These are phyloP conservation scores for Coemansia sp. DNA, from an alignment of 192 early-diverging fungal species.

Conservation along the genomic window DNA sequence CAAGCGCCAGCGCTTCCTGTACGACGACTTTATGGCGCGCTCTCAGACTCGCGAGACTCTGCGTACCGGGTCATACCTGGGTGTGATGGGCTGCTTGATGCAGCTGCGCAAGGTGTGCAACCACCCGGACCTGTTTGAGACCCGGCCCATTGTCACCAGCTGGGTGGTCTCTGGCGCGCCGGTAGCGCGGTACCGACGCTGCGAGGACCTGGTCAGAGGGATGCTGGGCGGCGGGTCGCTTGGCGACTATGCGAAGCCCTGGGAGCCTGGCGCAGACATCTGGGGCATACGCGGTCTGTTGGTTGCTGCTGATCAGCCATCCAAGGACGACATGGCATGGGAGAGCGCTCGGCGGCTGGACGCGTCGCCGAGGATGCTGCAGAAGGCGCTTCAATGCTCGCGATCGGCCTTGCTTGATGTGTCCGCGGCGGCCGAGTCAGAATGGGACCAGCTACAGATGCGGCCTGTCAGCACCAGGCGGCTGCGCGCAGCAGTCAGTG, in stretches of 20 bases:
- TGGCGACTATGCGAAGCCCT: background rate
- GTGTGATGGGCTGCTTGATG: conserved; percentile 77
- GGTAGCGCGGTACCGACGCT: conserved; percentile 57
- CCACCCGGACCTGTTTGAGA: conserved; percentile 90
- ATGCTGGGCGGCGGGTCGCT: conserved; percentile 6
- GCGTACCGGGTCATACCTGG: conserved; percentile 66
- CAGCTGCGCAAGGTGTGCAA: conserved; percentile 96
- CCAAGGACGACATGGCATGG: conserved; percentile 3
- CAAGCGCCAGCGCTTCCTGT: conserved; percentile 61
- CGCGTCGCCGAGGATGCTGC: conserved; percentile 15
- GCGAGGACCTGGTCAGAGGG: conserved; percentile 56
- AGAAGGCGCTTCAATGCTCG: conserved; percentile 6
- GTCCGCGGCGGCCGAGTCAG: conserved; percentile 1
- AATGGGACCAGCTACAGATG: conserved; percentile 28
- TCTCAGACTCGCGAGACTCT: conserved; percentile 74
- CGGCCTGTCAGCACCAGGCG: conserved; percentile 7
- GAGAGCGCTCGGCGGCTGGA: conserved; percentile 10
- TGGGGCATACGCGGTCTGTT: conserved; percentile 18
- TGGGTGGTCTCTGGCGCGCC: conserved; percentile 61
- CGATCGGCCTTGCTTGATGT: conserved; percentile 8
- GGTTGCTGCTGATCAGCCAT: background rate
- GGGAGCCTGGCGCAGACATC: background rate
- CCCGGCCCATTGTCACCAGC: conserved; percentile 59
- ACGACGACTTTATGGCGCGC: conserved; percentile 76
- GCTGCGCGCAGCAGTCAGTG: conserved; percentile 3